Conservation (phyloP, 2,329 filamentous ascomycete genomes). For the Fusarium pseudoanthophilum region DNA sequence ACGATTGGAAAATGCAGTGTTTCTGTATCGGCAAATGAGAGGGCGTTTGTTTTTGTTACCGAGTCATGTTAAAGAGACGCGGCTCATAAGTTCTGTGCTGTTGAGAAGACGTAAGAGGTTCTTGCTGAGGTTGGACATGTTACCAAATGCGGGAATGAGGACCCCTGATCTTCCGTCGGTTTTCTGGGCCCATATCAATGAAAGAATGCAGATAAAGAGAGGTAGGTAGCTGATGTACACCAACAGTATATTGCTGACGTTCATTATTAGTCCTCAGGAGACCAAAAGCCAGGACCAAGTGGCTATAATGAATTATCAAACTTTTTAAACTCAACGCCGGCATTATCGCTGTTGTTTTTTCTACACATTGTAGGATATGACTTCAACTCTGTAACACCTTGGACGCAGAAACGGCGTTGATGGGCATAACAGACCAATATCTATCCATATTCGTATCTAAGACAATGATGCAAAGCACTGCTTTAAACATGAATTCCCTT, state of each 20-base stretch:
- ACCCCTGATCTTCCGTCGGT: slow-evolving; percentile 7
- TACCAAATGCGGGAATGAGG: slow-evolving; percentile 13
- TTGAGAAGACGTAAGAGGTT: slow-evolving; percentile 17
- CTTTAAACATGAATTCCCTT: background rate
- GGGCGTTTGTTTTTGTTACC: background rate
- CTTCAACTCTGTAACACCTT: background rate
- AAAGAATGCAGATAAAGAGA: background rate
- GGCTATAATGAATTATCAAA: background rate
- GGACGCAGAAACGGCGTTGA: background rate
- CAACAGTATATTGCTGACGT: background rate
- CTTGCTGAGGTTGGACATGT: slow-evolving; percentile 10
- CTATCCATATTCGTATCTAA: background rate
- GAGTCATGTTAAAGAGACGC: background rate
- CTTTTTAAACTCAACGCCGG: background rate
- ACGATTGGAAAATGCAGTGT: background rate
- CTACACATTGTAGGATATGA: background rate
- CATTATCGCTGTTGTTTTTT: background rate
- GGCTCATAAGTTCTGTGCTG: background rate
- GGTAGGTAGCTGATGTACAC: too few relatives aligned
- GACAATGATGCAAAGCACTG: background rate
- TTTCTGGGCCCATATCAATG: slow-evolving; percentile 21
- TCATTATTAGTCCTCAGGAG: background rate
- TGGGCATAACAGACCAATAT: too few relatives aligned
- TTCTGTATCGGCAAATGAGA: background rate
- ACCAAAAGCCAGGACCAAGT: background rate